Base-by-base conservation (phyloP, 2,329 filamentous ascomycete genomes). In the Cercospora zeae-maydis region DNA sequence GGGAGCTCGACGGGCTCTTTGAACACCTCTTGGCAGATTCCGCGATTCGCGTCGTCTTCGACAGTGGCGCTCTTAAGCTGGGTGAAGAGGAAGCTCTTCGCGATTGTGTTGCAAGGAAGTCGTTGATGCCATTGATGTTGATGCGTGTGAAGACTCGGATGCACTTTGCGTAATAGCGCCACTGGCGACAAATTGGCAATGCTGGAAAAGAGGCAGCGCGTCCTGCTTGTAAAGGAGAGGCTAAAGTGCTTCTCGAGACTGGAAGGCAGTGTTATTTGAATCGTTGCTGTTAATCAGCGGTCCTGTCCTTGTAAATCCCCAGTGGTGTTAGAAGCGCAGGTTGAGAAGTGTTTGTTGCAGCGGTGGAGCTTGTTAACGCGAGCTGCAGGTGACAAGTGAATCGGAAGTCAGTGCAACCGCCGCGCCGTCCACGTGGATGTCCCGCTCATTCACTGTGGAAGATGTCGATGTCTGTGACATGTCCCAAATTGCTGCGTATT, bases 1-100 rank as follows among this genome's bases (percentile, higher is more conserved):
- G 49, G 49, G 4, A 55, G 49, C 31, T 51, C 11, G 34, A 61
- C 39, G 2, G 58, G 45, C 1, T 51, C 42, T 51, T 14, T 51
- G 45, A 39, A 21, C 2, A 31, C 5, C 8, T 36, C 27, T 3
- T 51, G 47, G 21, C 57, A 59, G 19, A 59, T 59, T 4, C 47
- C 45, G 57, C 57, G 52, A 2, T 27, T 13, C 13, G n/a, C 27
- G 39, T 30, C 30, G 7, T 45, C 36, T 21, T 57, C 54, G 0
- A 34, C 16, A 9, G 11, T 34, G 49, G 49, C 27, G 30, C 10
- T 34, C 31, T 53, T 33, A 27, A 53, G 27, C 49, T 53, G 27
- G 1, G 49, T 53, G 16, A 27, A 16, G 14, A 53, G 16, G 10
- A 53, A 53, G 14, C 27, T 33, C 49, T n/a, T 53, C 49, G 31